These are phyloP conservation scores for Paramarasmius palmivorus DNA, from an alignment of 1,284 basidiomycete species.

Conservation along the genomic window DNA sequence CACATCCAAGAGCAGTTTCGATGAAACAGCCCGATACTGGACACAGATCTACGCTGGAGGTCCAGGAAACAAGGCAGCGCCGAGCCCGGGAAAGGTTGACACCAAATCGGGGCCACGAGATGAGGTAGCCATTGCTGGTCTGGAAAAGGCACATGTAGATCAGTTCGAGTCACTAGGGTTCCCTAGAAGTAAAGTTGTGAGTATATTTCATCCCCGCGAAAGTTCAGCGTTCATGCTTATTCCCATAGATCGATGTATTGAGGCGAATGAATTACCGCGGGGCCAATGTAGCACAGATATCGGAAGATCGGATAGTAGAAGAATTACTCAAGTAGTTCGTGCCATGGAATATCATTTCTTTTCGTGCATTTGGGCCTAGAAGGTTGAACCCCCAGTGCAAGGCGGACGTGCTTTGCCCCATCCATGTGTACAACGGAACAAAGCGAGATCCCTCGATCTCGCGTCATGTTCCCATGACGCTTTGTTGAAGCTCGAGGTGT, in stretches of 20 bases:
- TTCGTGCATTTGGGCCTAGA: neutral
- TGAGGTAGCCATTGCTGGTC: slow-evolving; percentile 74
- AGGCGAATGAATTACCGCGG: slow-evolving; percentile 92
- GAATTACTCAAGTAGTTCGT: slow-evolving; percentile 43
- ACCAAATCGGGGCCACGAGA: slow-evolving; percentile 39
- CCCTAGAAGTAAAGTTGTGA: slow-evolving; percentile 72
- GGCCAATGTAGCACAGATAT: slow-evolving; percentile 45
- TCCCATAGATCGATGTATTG: slow-evolving; percentile 76
- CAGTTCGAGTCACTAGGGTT: slow-evolving; percentile 78
- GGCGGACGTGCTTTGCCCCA: neutral
- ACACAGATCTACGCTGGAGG: slow-evolving; percentile 87
- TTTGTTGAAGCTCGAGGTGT: no score
- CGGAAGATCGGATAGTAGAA: slow-evolving; percentile 50
- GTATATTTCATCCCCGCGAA: slow-evolving; percentile 24
- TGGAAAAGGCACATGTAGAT: slow-evolving; percentile 73
- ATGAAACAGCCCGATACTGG: slow-evolving; percentile 94
- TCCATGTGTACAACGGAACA: neutral
- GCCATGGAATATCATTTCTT: neutral
- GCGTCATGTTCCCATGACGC: no score
- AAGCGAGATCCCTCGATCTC: no score
- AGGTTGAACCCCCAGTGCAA: no score
- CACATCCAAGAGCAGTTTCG: slow-evolving; percentile 84
- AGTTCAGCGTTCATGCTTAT: neutral
- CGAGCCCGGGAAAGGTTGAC: slow-evolving; percentile 28
- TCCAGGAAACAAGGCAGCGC: slow-evolving; percentile 44